These are phyloP conservation scores for Hypoxylon perforatum DNA, from an alignment of 495 filamentous ascomycete genomes.

Conservation along the genomic window DNA sequence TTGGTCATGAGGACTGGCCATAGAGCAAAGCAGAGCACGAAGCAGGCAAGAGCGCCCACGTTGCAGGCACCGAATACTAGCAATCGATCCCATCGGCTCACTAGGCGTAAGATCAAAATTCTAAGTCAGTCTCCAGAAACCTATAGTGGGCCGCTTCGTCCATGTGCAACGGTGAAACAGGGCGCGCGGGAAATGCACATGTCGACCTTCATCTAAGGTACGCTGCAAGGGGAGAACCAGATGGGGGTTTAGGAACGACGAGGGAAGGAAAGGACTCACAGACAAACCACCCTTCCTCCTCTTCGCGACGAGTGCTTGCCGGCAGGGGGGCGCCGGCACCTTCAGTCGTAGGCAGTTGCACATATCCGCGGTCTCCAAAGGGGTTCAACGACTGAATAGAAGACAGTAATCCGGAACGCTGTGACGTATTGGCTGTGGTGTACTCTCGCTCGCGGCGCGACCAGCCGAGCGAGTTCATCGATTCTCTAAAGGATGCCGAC, in stretches of 20 bases:
- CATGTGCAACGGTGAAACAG: slow-evolving; percentile 54
- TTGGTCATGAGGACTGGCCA: slow-evolving; percentile 81
- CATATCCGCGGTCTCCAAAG: slow-evolving; percentile 88
- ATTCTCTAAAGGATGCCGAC: slow-evolving; percentile 88
- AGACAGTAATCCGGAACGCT: slow-evolving; percentile 78
- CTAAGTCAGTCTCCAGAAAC: slow-evolving; percentile 45
- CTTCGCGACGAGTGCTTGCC: slow-evolving; percentile 84
- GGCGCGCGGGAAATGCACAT: slow-evolving; percentile 54
- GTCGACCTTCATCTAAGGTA: slow-evolving; percentile 46
- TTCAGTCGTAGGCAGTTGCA: slow-evolving; percentile 89
- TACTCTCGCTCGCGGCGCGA: slow-evolving; percentile 84
- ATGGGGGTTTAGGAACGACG: slow-evolving; percentile 22
- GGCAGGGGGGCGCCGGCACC: slow-evolving; percentile 86
- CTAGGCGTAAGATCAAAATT: slow-evolving; percentile 60
- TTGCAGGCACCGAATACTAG: slow-evolving; percentile 94
- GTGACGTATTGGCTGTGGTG: slow-evolving; percentile 76
- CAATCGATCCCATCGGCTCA: slow-evolving; percentile 96
- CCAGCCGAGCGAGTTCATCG: slow-evolving; percentile 95
- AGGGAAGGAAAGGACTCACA: slow-evolving; percentile 74
- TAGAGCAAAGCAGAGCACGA: slow-evolving; percentile 89
- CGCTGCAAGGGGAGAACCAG: slow-evolving; percentile 45
- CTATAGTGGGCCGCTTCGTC: slow-evolving; percentile 38
- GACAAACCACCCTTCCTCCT: slow-evolving; percentile 95
- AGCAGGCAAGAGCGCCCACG: slow-evolving; percentile 87
- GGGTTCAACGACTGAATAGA: slow-evolving; percentile 89